Percentiles rank a stretch among this genome's conserved stretches.
Conservation (phyloP, 768 basidiomycete genomes). For the Russula griseocarnosa region DNA sequence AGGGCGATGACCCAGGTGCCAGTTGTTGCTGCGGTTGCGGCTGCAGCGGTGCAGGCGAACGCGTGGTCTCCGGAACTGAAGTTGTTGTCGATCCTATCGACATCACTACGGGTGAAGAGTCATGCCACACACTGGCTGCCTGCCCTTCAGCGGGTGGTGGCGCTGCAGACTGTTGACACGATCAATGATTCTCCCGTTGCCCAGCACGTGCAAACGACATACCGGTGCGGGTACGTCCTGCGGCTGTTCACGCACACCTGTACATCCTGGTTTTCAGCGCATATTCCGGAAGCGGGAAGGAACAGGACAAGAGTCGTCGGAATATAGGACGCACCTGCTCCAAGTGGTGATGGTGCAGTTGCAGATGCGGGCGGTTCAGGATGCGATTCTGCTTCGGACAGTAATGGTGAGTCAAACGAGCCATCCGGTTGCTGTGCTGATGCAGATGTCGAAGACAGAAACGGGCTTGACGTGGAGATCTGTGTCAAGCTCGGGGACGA, state of each 20-base stretch:
- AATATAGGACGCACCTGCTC: constrained; percentile 7
- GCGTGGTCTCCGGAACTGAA: constrained; percentile 34
- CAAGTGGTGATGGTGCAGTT: constrained; percentile 58
- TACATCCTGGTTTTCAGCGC: constrained; percentile 5
- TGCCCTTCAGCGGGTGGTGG: constrained; percentile 17
- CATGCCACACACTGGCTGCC: constrained; percentile 18
- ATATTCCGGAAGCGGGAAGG: background rate
- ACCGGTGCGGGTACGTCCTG: constrained; percentile 15
- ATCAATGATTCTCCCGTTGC: constrained; percentile 2
- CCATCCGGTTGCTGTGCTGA: constrained; percentile 60
- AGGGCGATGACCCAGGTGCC: constrained; percentile 18
- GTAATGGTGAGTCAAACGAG: constrained; percentile 68
- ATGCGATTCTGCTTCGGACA: constrained; percentile 58
- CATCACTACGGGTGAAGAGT: constrained; percentile 12
- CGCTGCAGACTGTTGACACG: constrained; percentile 6
- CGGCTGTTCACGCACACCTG: constrained; percentile 18
- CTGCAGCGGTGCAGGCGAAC: constrained; percentile 50
- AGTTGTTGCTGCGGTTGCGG: constrained; percentile 37
- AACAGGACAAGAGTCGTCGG: background rate
- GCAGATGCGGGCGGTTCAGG: constrained; percentile 41
- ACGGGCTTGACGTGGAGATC: constrained; percentile 75
- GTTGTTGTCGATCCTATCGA: constrained; percentile 13
- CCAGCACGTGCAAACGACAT: background rate
- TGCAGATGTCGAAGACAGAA: constrained; percentile 66
- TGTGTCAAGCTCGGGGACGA: constrained; percentile 86